Conservation (phyloP, 2,329 filamentous ascomycete genomes). For the Talaromyces sp. region DNA sequence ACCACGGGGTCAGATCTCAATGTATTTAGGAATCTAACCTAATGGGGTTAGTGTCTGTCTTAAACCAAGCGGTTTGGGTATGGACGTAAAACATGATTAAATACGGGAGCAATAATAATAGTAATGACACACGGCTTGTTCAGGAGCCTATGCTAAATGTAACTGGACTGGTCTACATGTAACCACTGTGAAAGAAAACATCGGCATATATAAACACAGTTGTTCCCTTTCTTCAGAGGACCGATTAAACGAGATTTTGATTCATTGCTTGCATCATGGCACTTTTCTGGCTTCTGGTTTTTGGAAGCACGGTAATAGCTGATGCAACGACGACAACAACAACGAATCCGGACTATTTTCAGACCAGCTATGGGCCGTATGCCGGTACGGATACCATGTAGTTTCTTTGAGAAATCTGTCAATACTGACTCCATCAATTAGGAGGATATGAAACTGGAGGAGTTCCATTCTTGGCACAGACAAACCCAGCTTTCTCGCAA, state of each 20-base stretch:
- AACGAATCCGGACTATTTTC: not conserved
- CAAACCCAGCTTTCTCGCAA: slow-evolving; percentile 58
- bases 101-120: too few relatives aligned
- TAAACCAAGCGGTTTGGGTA: too few relatives aligned
- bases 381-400: not conserved
- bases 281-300: not conserved
- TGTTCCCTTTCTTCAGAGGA: too few relatives aligned
- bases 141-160: too few relatives aligned
- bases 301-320: not conserved
- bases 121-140: too few relatives aligned
- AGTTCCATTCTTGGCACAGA: slow-evolving; percentile 67
- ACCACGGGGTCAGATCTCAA: too few relatives aligned
- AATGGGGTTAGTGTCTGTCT: too few relatives aligned
- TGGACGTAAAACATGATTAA: too few relatives aligned
- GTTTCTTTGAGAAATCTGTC: not conserved
- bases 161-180: too few relatives aligned
- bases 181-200: too few relatives aligned
- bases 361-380: not conserved
- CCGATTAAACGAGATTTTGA: not conserved
- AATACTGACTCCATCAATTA: not conserved
- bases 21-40: too few relatives aligned
- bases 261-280: not conserved
- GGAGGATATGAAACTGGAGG: slow-evolving; percentile 52
- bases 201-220: too few relatives aligned
- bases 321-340: not conserved